Evolutionary conservation across 208 protist genomes (phyloP).

Genomic region (Angomonas deanei): DNA sequence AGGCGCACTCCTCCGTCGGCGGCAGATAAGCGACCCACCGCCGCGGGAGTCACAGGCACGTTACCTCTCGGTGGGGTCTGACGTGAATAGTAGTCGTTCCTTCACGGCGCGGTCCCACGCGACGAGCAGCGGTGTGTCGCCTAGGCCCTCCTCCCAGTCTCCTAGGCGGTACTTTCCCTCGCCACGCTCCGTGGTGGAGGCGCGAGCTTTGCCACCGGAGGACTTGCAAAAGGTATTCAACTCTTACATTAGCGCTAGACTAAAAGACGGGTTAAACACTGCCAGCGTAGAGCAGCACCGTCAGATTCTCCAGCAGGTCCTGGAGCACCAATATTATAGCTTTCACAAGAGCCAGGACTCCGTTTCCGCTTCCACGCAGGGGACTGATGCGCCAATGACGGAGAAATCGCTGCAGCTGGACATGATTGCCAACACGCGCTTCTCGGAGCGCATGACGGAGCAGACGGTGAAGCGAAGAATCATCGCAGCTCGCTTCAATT

Average conservation of each 20-base stretch:
- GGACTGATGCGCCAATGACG: neutral
- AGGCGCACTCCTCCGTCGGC: too few relatives aligned
- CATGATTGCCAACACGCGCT: neutral
- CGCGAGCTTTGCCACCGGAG: neutral
- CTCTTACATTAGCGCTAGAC: neutral
- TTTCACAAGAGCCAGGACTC: neutral
- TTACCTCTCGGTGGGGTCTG: too few relatives aligned
- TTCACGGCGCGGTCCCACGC: too few relatives aligned
- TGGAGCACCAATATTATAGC: constrained; percentile 1
- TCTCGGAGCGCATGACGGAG: neutral
- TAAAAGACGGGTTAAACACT: neutral
- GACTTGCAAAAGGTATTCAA: constrained; percentile 9
- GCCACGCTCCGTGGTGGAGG: neutral
- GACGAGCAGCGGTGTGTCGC: too few relatives aligned
- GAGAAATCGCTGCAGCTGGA: neutral
- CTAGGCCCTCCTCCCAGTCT: too few relatives aligned
- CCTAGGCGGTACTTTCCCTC: too few relatives aligned
- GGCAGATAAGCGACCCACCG: too few relatives aligned
- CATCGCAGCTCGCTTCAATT: constrained; percentile 6
- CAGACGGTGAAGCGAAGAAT: neutral
- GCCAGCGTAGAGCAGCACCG: neutral
- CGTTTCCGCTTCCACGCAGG: too few relatives aligned
- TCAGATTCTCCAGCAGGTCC: neutral
- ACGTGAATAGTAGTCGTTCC: too few relatives aligned
- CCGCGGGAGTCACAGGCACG: too few relatives aligned